Percentiles rank a stretch among this genome's conserved stretches.
These are phyloP conservation scores for Phialophora expanda DNA, from an alignment of 2,329 filamentous ascomycete species.

Conservation along the genomic window DNA sequence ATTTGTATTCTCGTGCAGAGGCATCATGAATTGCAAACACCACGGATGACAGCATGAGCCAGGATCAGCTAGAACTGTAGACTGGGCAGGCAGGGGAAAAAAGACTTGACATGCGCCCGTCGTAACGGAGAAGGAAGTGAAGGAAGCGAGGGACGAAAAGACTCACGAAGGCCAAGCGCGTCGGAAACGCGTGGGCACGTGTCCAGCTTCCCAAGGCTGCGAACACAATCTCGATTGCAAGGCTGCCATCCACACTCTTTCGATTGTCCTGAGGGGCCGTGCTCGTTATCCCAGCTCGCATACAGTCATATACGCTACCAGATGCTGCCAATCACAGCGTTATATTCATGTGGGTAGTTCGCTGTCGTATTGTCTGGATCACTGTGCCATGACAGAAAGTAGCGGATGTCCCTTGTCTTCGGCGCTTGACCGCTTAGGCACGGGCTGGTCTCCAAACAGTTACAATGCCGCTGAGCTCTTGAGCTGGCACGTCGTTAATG, in stretches of 20 bases:
- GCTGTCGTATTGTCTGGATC: no score
- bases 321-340: not conserved
- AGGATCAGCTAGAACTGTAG: not conserved
- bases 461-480: no score
- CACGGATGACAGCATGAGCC: not conserved
- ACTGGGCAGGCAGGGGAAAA: not conserved
- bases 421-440: no score
- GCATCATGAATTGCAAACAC: slow-evolving; percentile 19
- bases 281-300: not conserved
- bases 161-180: not conserved
- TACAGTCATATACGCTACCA: not conserved
- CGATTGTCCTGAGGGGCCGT: not conserved
- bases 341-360: not conserved
- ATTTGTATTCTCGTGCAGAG: slow-evolving; percentile 22
- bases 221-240: not conserved
- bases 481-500: no score
- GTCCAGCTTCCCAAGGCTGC: not conserved
- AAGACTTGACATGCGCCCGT: not conserved
- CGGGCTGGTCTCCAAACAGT: no score
- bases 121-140: not conserved
- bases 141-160: not conserved
- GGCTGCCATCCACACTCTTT: not conserved
- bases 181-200: slow-evolving; percentile 28
- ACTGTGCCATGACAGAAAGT: not conserved
- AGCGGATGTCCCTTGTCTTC: not conserved